These are phyloP conservation scores for Plenodomus lindquistii DNA, from an alignment of 2,329 filamentous ascomycete species.

Conservation along the genomic window DNA sequence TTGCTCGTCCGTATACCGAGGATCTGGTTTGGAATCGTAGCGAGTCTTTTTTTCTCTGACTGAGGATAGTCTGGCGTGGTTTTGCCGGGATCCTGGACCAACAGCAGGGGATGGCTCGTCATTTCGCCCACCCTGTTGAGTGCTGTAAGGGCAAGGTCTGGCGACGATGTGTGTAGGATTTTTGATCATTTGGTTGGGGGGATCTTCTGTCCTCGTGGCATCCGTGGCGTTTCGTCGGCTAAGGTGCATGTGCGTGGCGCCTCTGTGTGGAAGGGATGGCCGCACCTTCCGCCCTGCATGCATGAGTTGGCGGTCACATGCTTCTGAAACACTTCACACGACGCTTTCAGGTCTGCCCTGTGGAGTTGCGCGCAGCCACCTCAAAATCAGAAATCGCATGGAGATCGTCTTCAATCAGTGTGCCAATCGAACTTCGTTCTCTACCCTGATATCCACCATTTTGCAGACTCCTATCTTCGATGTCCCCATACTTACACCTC, in stretches of 20 bases:
- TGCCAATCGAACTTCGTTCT: not conserved
- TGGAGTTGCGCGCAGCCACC: not conserved
- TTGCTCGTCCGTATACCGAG: not conserved
- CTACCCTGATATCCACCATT: too few relatives aligned
- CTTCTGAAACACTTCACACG: conserved; percentile 8
- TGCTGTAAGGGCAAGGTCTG: not conserved
- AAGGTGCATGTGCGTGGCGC: conserved; percentile 14
- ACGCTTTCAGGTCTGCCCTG: not conserved
- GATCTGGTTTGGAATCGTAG: not conserved
- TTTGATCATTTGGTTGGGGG: conserved; percentile 2
- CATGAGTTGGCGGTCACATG: conserved; percentile 19
- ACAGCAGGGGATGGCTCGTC: not conserved
- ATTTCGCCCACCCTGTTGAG: not conserved
- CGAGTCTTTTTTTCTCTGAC: not conserved
- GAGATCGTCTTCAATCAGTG: not conserved
- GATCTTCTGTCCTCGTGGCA: not conserved
- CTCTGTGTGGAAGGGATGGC: conserved; percentile 6
- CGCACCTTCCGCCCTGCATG: conserved; percentile 15
- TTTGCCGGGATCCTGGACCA: not conserved
- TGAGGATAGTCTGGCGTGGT: not conserved
- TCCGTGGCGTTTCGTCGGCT: conserved; percentile 4
- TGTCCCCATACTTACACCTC: not conserved
- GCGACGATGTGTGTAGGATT: not conserved
- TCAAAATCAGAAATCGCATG: not conserved
- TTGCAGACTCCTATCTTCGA: too few relatives aligned